phyloP scores from a whole-genome alignment of 768 basidiomycete species.

The Amanita pseudoporphyria region DNA sequence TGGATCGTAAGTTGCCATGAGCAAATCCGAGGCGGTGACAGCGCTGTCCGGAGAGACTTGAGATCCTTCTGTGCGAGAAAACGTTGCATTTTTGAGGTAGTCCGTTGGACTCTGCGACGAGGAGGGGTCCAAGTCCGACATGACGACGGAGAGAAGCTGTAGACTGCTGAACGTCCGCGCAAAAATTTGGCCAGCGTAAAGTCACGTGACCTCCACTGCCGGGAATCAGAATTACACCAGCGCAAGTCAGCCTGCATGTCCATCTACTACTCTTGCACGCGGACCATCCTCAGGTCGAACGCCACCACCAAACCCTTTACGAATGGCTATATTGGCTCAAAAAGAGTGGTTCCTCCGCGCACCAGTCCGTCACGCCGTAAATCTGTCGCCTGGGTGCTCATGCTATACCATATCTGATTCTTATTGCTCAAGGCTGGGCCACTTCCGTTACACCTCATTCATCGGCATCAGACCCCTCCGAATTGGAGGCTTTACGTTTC shows the following conservation, averaged over 20 bases:
- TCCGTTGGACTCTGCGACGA: conserved; percentile 38
- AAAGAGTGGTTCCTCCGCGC: conserved; percentile 10
- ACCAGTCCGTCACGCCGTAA: conserved; percentile 6
- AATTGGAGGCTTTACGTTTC: conserved; percentile 66
- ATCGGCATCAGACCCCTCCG: conserved; percentile 75
- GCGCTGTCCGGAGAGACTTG: conserved; percentile 39
- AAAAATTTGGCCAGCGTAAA: not conserved
- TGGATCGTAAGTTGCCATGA: conserved; percentile 84
- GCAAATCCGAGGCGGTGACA: conserved; percentile 80
- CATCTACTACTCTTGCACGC: conserved; percentile 11
- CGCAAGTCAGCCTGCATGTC: conserved; percentile 12
- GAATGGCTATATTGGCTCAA: conserved; percentile 12
- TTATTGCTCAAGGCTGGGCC: conserved; percentile 52
- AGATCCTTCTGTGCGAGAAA: conserved; percentile 31
- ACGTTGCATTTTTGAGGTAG: conserved; percentile 37
- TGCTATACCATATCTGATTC: not conserved
- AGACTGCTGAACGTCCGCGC: not conserved
- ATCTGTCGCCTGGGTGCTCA: not conserved
- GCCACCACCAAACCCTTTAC: conserved; percentile 10
- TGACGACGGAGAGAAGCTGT: not conserved
- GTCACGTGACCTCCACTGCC: conserved; percentile 1
- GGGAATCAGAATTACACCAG: not conserved
- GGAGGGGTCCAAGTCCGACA: conserved; percentile 16
- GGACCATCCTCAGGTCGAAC: conserved; percentile 11
- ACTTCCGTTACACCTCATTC: conserved; percentile 75